Conservation (phyloP, 257 asterid genomes). For the Solanum gracilifrons region DNA sequence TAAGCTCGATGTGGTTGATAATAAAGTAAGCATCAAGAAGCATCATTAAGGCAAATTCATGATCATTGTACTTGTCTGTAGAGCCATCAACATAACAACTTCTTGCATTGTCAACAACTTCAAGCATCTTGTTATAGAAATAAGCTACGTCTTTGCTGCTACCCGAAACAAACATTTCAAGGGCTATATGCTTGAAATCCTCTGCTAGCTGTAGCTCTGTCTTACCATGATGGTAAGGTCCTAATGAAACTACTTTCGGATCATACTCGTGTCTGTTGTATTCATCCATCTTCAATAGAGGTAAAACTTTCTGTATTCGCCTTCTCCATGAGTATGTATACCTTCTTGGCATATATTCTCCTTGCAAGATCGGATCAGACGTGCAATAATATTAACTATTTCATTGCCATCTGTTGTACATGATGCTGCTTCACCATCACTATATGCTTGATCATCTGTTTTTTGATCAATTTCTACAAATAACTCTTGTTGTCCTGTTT, state of each 20-base stretch:
- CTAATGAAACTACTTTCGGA: slow-evolving; percentile 12
- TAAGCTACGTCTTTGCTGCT: not conserved
- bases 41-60: not conserved
- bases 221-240: slow-evolving; percentile 8
- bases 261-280: not conserved
- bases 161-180: not conserved
- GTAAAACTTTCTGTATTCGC: not conserved
- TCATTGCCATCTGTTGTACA: not conserved
- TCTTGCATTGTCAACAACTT: not conserved
- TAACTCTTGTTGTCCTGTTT: not conserved
- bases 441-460: not conserved
- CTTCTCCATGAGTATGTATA: not conserved
- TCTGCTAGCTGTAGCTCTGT: not conserved
- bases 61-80: not conserved
- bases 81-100: not conserved
- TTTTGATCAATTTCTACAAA: not conserved
- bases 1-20: not conserved
- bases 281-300: not conserved
- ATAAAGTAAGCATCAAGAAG: not conserved
- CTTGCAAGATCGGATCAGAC: not conserved
- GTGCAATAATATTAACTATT: not conserved
- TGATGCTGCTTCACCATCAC: not conserved
- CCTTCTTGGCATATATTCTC: not conserved
- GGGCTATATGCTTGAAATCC: not conserved
- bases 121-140: not conserved